A percentile compares a stretch with the other conserved stretches of the same genome.
Evolutionary conservation across 306 rosid species (phyloP).

Genomic region (Arachis stenosperma): DNA sequence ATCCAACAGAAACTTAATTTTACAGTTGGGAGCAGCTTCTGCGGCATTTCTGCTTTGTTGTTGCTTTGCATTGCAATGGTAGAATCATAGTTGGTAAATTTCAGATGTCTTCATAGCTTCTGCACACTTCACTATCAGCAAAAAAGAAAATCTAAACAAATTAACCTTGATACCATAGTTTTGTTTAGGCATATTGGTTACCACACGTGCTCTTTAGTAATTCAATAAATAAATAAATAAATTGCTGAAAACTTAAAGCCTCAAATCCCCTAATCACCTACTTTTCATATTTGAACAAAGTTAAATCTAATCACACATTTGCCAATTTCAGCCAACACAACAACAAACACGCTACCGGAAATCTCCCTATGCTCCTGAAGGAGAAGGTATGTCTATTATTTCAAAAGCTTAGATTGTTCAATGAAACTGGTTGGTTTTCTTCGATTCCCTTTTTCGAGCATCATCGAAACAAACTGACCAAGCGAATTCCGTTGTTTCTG

Average conservation of each 20-base stretch:
- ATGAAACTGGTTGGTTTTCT: not conserved
- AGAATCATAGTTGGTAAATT: not conserved
- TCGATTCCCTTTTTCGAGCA: not conserved
- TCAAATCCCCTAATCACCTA: not conserved
- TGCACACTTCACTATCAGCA: not conserved
- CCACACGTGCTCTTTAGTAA: not conserved
- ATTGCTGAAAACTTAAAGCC: not conserved
- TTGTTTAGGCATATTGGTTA: not conserved
- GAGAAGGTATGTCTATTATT: slow-evolving; percentile 63
- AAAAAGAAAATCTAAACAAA: too few species aligned
- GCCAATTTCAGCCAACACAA: slow-evolving; percentile 71
- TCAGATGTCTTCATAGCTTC: not conserved
- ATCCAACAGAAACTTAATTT: not conserved
- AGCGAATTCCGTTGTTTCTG: slow-evolving; percentile 20
- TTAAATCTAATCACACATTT: slow-evolving; percentile 8
- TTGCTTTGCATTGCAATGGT: not conserved
- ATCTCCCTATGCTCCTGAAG: slow-evolving; percentile 88
- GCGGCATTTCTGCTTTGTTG: not conserved
- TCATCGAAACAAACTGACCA: not conserved
- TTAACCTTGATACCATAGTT: not conserved
- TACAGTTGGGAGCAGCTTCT: slow-evolving; percentile 1
- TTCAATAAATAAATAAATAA: not conserved
- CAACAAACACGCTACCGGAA: slow-evolving; percentile 96
- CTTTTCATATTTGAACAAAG: not conserved
- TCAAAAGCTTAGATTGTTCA: slow-evolving; percentile 14